Evolutionary conservation across 208 protist species (phyloP), one percentile per base, ranked within the genome.

Genomic region (Crithidia sp.): DNA sequence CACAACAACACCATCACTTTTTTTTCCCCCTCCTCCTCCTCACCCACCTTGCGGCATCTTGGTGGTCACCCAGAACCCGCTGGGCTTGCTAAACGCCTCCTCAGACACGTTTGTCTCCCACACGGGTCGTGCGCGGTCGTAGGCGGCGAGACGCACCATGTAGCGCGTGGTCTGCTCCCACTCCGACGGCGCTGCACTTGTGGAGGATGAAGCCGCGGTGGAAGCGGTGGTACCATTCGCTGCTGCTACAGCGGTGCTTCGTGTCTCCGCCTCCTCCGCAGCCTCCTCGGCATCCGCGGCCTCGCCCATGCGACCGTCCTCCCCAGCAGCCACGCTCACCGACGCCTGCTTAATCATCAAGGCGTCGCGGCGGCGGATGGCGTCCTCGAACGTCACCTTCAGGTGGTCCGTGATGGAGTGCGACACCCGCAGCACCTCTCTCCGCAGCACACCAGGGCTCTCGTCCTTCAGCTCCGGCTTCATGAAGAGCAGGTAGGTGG

Each of bases 1-100:
- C 28, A 28, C 28, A 28, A 28, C 50, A 17, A 19, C 8, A 47
- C 45, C n/a, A 39, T 16, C 4, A 40, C 14, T 53, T 50, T 50
- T 39, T 50, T 65, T 19, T 49, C 10, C 37, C 10, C 5, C 10
- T 16, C 50, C n/a, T 65, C 40, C 60, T 65, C 17, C 9, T 7
- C 19, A 50, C 39, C 10, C 60, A 54, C 41, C 45, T 65, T 79
- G 66, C 17, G 65, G 71, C 68, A 89, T 85, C 44, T 37, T 88
- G 14, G 86, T 94, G 12, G 92, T 96, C 65, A 93, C 88, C 89
- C 92, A 96, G 44, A 94, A 76, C 14, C 81, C 83, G 63, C 86
- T 92, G 28, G 75, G 72, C 17, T 57, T 69, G 71, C 80, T 49
- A 17, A 77, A 71, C 39, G 65, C 59, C 10, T 61, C 60, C 67